These are phyloP conservation scores for Bryoerythrophyllum caledonicum DNA, from an alignment of 225 moss, liverwort and hornwort genomes.

Conservation along the genomic window DNA sequence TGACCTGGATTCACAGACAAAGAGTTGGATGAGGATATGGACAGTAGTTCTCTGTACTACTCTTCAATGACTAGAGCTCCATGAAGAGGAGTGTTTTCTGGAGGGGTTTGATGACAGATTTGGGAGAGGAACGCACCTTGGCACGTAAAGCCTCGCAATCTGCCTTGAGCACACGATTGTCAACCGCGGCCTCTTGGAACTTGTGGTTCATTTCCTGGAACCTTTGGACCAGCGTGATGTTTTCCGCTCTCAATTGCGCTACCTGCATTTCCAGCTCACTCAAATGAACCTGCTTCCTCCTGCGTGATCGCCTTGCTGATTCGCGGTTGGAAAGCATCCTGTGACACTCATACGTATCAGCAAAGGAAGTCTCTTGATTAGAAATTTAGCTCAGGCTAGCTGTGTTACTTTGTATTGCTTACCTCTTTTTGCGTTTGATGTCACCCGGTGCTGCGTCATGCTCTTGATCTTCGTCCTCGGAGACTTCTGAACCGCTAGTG, in stretches of 20 bases:
- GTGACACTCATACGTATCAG: not conserved
- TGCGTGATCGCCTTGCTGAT: constrained; percentile 72
- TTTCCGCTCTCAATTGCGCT: constrained; percentile 61
- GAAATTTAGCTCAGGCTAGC: too few species aligned
- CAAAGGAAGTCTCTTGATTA: not conserved
- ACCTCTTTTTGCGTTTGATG: constrained; percentile 73
- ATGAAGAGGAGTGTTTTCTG: not conserved
- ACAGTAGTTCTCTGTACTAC: too few species aligned
- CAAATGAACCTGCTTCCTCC: constrained; percentile 78
- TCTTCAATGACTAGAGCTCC: too few species aligned
- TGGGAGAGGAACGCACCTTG: constrained; percentile 39
- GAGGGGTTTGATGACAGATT: not conserved
- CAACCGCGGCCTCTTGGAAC: constrained; percentile 64
- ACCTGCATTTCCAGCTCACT: constrained; percentile 73
- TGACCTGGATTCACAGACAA: constrained; percentile 41
- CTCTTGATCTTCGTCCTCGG: constrained; percentile 65
- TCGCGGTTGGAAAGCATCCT: constrained; percentile 86
- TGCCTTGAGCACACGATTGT: constrained; percentile 72
- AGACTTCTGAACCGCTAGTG: constrained; percentile 40
- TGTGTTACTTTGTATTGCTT: not conserved
- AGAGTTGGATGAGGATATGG: too few species aligned
- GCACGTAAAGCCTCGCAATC: constrained; percentile 69
- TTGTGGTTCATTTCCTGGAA: constrained; percentile 55
- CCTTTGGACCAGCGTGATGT: constrained; percentile 48
- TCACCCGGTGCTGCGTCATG: constrained; percentile 54